Percentiles rank a stretch among this genome's conserved stretches.
These are phyloP conservation scores for Cercophora samala DNA, from an alignment of 495 filamentous ascomycete species.

Conservation along the genomic window DNA sequence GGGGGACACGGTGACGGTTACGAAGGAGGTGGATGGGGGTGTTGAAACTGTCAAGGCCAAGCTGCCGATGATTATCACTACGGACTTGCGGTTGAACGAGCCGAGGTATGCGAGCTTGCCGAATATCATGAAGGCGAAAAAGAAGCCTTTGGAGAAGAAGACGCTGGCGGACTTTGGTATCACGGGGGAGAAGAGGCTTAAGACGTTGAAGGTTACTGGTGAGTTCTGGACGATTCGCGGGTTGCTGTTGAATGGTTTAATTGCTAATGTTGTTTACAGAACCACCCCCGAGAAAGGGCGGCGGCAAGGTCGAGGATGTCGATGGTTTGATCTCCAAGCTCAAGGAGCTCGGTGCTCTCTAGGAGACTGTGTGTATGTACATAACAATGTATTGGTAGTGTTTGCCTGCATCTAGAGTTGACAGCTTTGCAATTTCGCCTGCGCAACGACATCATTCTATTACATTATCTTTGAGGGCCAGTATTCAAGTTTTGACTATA, in stretches of 20 bases:
- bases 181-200: constrained; percentile 69
- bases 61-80: constrained; percentile 89
- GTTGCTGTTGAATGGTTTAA: not conserved
- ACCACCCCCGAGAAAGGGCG: constrained; percentile 83
- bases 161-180: constrained; percentile 75
- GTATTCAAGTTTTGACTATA: not conserved
- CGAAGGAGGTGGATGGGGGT: constrained; percentile 91
- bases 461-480: not conserved
- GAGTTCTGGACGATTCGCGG: constrained; percentile 33
- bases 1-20: constrained; percentile 62
- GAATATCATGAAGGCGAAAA: constrained; percentile 99
- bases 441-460: constrained; percentile 2
- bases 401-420: constrained; percentile 1
- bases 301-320: constrained; percentile 95
- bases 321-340: constrained; percentile 86
- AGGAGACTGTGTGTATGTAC: constrained; percentile 25
- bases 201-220: constrained; percentile 84
- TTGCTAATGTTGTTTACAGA: constrained; percentile 47
- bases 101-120: constrained; percentile 91
- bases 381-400: constrained; percentile 1
- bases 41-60: constrained; percentile 81
- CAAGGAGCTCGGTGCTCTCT: constrained; percentile 93
- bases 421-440: not conserved
- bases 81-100: constrained; percentile 92
- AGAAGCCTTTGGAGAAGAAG: constrained; percentile 96